Percentiles rank a stretch among this genome's conserved stretches.
phyloP scores from a whole-genome alignment of 352 stramenopile species.

The Pythium dissimile region DNA sequence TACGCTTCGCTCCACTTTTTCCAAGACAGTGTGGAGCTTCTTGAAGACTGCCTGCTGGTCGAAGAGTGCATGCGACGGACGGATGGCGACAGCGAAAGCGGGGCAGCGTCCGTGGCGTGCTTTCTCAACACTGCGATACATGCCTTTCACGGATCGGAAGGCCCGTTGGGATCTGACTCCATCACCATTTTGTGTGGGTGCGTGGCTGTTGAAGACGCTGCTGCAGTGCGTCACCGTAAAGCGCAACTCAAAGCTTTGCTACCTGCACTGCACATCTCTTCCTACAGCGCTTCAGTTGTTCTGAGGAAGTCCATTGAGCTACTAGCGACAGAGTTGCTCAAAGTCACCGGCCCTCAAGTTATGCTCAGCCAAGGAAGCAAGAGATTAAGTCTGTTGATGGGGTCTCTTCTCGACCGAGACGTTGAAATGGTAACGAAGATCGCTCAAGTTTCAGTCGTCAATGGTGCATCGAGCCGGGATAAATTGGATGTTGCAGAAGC shows the following conservation, averaged over 20 bases:
- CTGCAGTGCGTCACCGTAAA: slow-evolving; percentile 9
- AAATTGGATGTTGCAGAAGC: slow-evolving; percentile 4
- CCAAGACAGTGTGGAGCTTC: slow-evolving; percentile 19
- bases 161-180: slow-evolving; percentile 11
- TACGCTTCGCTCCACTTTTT: slow-evolving; percentile 28
- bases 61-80: slow-evolving; percentile 21
- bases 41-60: slow-evolving; percentile 29
- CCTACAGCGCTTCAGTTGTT: slow-evolving; percentile 1
- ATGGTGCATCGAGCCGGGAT: not conserved
- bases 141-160: slow-evolving; percentile 23
- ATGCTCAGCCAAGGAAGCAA: slow-evolving; percentile 13
- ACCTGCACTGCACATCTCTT: slow-evolving; percentile 11
- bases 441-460: not conserved
- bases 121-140: slow-evolving; percentile 31
- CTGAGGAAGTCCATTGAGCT: slow-evolving; percentile 18
- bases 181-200: slow-evolving; percentile 22
- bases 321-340: slow-evolving; percentile 13
- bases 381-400: slow-evolving; percentile 16
- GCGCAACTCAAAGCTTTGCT: slow-evolving; percentile 23
- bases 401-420: slow-evolving; percentile 18
- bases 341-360: slow-evolving; percentile 4
- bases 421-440: slow-evolving; percentile 9
- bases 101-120: slow-evolving; percentile 17
- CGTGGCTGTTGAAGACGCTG: slow-evolving; percentile 11
- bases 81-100: not conserved